phyloP scores from a whole-genome alignment of 768 basidiomycete genomes.

The Amanita subjunquillea region DNA sequence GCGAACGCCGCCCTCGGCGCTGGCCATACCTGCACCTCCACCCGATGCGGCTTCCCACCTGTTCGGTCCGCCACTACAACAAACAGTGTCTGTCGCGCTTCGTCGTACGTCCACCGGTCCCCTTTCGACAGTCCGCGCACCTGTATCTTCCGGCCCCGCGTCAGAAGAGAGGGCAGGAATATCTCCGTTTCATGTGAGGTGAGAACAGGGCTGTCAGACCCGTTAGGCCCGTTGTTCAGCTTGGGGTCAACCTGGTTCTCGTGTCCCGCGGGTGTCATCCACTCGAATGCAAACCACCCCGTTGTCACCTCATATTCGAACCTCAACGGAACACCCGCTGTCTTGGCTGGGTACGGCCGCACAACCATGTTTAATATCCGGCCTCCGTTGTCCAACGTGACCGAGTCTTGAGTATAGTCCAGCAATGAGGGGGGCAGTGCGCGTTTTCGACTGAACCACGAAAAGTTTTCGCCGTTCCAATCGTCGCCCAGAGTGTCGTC shows the following conservation, averaged over 20 bases:
- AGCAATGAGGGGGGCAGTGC: slow-evolving; percentile 46
- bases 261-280: slow-evolving; percentile 33
- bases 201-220: slow-evolving; percentile 19
- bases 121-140: slow-evolving; percentile 43
- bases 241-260: background rate
- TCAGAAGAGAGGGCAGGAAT: slow-evolving; percentile 59
- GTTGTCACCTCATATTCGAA: slow-evolving; percentile 75
- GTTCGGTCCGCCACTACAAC: slow-evolving; percentile 35
- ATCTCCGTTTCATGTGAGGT: slow-evolving; percentile 71
- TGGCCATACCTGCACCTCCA: slow-evolving; percentile 48
- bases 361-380: slow-evolving; percentile 72
- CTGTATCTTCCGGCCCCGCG: slow-evolving; percentile 44
- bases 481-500: slow-evolving; percentile 68
- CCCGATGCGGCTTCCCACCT: slow-evolving; percentile 35
- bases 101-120: slow-evolving; percentile 52
- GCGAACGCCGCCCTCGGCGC: slow-evolving; percentile 36
- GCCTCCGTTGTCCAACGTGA: slow-evolving; percentile 75
- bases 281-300: slow-evolving; percentile 55
- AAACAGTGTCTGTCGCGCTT: slow-evolving; percentile 63
- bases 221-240: slow-evolving; percentile 8
- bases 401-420: slow-evolving; percentile 47
- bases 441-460: slow-evolving; percentile 72
- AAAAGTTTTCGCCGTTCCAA: slow-evolving; percentile 98
- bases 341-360: slow-evolving; percentile 87
- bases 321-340: slow-evolving; percentile 69